phyloP scores from a whole-genome alignment of 1,284 basidiomycete genomes.

The Trametes pubescens region DNA sequence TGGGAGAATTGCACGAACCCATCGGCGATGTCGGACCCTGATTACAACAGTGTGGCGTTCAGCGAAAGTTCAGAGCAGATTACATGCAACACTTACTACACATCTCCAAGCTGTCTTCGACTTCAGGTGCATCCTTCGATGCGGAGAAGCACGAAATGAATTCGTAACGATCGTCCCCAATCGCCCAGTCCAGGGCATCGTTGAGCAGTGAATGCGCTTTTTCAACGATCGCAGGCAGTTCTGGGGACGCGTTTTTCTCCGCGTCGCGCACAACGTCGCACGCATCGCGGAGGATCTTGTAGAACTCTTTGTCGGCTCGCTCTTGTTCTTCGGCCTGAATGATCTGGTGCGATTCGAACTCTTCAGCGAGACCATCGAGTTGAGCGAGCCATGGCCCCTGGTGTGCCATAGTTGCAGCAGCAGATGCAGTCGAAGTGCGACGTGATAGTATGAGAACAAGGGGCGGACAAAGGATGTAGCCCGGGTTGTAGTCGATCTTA shows the following conservation, averaged over 20 bases:
- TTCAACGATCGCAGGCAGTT: conserved; percentile 41
- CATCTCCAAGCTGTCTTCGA: conserved; percentile 29
- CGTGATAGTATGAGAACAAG: not conserved
- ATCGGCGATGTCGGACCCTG: conserved; percentile 11
- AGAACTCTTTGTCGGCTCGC: conserved; percentile 14
- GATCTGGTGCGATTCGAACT: conserved; percentile 9
- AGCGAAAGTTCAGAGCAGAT: not conserved
- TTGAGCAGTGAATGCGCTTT: conserved; percentile 39
- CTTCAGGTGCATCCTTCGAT: conserved; percentile 33
- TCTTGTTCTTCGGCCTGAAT: conserved; percentile 11
- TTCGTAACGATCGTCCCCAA: conserved; percentile 27
- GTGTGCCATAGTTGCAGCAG: not conserved
- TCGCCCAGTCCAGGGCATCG: conserved; percentile 31
- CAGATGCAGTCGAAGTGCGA: not conserved
- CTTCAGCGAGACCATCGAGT: conserved; percentile 15
- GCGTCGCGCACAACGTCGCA: conserved; percentile 35
- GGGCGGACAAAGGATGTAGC: no score
- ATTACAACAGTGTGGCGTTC: not conserved
- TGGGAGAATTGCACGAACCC: conserved; percentile 15
- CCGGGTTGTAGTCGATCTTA: no score
- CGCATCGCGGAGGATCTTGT: conserved; percentile 27
- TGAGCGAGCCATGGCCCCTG: conserved; percentile 20
- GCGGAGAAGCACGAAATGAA: conserved; percentile 47
- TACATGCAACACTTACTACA: conserved; percentile 7
- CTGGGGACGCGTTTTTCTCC: conserved; percentile 15